Conservation (phyloP, 345 rosid species). For the Toxicodendron radicans region DNA sequence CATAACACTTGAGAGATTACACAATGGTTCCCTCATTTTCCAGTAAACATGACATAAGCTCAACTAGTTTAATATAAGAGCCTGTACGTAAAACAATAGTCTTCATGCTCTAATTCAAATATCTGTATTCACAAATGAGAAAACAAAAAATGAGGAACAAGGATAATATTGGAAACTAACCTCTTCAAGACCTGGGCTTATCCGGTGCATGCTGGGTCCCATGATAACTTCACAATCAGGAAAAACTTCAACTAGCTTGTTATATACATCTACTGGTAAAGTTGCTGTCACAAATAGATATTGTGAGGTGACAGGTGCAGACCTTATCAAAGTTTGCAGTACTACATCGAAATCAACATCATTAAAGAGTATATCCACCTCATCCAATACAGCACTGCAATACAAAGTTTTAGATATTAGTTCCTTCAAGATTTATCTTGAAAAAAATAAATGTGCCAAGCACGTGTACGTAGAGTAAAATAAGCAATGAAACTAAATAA, state of each 20-base stretch:
- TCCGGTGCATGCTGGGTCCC: slow-evolving; percentile 94
- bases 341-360: slow-evolving; percentile 81
- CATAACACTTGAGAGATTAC: too few relatives aligned
- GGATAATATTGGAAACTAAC: slow-evolving; percentile 36
- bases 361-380: slow-evolving; percentile 80
- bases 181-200: slow-evolving; percentile 85
- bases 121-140: not conserved
- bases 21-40: too few relatives aligned
- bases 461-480: too few relatives aligned
- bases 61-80: not conserved
- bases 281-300: slow-evolving; percentile 96
- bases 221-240: slow-evolving; percentile 85
- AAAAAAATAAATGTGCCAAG: not conserved
- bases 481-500: not conserved
- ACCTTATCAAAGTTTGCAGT: slow-evolving; percentile 64
- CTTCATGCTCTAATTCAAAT: not conserved
- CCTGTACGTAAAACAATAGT: not conserved
- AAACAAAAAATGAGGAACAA: not conserved
- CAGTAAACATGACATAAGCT: not conserved
- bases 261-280: slow-evolving; percentile 75
- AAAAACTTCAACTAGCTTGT: slow-evolving; percentile 77
- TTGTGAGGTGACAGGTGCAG: slow-evolving; percentile 68
- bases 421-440: not conserved
- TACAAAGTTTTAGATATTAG: slow-evolving; percentile 19
- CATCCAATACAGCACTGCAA: slow-evolving; percentile 82